A percentile compares a stretch with the other conserved stretches of the same genome.
phyloP scores from a whole-genome alignment of 1,284 basidiomycete genomes.

The Golubevia pallescens region DNA sequence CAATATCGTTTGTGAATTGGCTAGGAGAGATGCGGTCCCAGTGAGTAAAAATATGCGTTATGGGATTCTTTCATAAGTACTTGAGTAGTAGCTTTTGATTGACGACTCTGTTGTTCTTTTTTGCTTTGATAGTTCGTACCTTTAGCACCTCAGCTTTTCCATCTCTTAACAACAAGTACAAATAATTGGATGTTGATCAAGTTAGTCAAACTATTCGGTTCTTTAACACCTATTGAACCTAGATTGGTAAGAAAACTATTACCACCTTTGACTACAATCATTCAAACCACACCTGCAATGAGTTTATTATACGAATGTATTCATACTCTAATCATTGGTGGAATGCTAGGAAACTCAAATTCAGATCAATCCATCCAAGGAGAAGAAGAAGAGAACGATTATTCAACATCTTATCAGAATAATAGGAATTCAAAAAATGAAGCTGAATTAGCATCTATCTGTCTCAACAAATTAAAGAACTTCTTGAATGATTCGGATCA shows the following conservation, averaged over 20 bases:
- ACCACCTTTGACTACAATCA: slow-evolving; percentile 89
- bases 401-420: no score
- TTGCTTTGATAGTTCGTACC: slow-evolving; percentile 43
- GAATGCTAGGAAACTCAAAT: slow-evolving; percentile 73
- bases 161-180: slow-evolving; percentile 87
- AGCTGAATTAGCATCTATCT: slow-evolving; percentile 44
- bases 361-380: no score
- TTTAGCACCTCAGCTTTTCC: slow-evolving; percentile 86
- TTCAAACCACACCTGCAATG: slow-evolving; percentile 93
- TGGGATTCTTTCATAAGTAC: no score
- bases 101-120: no score
- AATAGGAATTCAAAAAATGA: slow-evolving; percentile 14
- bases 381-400: no score
- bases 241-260: slow-evolving; percentile 91
- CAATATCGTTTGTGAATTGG: slow-evolving; percentile 92
- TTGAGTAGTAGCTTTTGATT: no score
- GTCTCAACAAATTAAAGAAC: slow-evolving; percentile 50
- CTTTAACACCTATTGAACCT: slow-evolving; percentile 81
- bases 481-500: slow-evolving; percentile 56
- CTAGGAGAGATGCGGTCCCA: slow-evolving; percentile 59
- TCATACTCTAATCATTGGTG: slow-evolving; percentile 94
- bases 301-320: slow-evolving; percentile 97
- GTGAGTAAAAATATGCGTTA: no score
- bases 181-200: slow-evolving; percentile 99
- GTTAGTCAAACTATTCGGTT: slow-evolving; percentile 77